These are phyloP conservation scores for Curvularia lunata DNA, from an alignment of 2,329 filamentous ascomycete species.

Conservation along the genomic window DNA sequence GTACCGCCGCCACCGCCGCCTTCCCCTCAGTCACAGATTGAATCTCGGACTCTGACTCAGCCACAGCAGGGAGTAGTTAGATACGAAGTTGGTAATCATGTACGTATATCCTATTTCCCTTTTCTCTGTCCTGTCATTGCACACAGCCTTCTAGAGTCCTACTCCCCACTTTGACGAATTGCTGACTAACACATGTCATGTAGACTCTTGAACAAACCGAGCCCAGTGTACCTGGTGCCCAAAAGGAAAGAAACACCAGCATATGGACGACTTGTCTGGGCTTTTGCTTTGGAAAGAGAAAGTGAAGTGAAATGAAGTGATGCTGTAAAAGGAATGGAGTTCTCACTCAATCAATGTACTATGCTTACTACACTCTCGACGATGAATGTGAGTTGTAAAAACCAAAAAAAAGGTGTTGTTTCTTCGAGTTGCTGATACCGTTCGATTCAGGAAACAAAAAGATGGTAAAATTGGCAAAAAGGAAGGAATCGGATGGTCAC, in stretches of 20 bases:
- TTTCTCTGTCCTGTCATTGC: neutral
- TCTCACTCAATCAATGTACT: neutral
- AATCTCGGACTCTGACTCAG: neutral
- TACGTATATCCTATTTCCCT: neutral
- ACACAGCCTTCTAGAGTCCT: neutral
- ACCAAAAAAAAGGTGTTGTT: neutral
- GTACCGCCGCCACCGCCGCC: neutral
- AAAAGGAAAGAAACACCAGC: neutral
- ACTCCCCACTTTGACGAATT: neutral
- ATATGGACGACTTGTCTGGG: neutral
- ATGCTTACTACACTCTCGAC: neutral
- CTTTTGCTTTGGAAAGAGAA: neutral
- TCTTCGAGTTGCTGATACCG: neutral
- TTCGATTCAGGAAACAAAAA: neutral
- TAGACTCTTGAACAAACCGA: neutral
- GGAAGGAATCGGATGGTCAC: conserved; percentile 6
- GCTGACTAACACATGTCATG: neutral
- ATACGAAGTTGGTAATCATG: neutral
- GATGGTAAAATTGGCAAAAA: neutral
- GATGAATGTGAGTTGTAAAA: neutral
- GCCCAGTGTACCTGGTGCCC: neutral
- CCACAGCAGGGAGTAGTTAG: neutral
- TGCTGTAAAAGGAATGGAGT: neutral
- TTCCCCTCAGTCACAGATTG: neutral
- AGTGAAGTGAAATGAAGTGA: neutral